phyloP scores from a whole-genome alignment of 768 basidiomycete species.

The Lentinula guzmanii region DNA sequence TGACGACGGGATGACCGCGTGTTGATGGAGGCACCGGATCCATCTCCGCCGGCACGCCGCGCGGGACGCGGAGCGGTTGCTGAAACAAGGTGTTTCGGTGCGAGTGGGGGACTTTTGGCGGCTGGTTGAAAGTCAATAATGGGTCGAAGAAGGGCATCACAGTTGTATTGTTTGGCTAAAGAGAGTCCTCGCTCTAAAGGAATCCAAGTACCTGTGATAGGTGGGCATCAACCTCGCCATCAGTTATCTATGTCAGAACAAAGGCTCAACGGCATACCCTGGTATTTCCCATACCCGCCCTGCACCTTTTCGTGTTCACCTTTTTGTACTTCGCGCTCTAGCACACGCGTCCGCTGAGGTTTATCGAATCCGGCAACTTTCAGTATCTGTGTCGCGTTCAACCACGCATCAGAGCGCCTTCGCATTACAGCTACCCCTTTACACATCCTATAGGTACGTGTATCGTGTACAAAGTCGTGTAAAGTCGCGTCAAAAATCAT shows the following conservation, averaged over 20 bases:
- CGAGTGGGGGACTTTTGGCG: conserved; percentile 86
- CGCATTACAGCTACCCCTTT: conserved; percentile 98
- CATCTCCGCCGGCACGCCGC: conserved; percentile 37
- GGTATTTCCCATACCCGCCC: conserved; percentile 99
- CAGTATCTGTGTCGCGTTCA: conserved; percentile 98
- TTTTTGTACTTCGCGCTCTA: conserved; percentile 97
- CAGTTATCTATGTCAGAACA: conserved; percentile 8
- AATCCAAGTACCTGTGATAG: conserved; percentile 87
- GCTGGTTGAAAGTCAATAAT: conserved; percentile 93
- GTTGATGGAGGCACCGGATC: conserved; percentile 28
- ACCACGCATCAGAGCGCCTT: conserved; percentile 91
- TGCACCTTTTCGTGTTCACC: conserved; percentile 99
- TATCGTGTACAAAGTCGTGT: conserved; percentile 26
- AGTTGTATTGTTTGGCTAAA: conserved; percentile 90
- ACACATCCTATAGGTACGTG: conserved; percentile 68
- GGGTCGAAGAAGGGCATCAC: conserved; percentile 79
- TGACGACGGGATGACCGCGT: conserved; percentile 62
- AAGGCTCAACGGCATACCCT: conserved; percentile 53
- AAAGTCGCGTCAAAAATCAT: conserved; percentile 22
- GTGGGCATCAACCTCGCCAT: not conserved
- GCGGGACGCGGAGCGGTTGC: conserved; percentile 47
- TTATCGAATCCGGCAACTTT: conserved; percentile 99
- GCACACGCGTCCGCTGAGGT: conserved; percentile 93
- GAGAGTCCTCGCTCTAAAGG: conserved; percentile 85
- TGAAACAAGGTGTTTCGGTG: conserved; percentile 92